Evolutionary conservation across 768 basidiomycete genomes (phyloP).

Genomic region (Hericium coralloides): DNA sequence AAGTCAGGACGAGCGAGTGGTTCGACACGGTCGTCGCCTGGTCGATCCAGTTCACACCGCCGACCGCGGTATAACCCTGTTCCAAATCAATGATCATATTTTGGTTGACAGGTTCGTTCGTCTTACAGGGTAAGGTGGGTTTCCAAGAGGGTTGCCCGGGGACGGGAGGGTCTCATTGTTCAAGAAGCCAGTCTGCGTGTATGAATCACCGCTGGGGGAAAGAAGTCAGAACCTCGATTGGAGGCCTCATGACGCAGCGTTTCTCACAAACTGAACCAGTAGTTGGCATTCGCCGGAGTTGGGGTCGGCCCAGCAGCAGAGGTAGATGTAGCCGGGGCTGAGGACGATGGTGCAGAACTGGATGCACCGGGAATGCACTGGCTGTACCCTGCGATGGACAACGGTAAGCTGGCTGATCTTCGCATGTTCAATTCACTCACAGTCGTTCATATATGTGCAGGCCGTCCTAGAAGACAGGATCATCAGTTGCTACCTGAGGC

Average conservation of each 20-base stretch:
- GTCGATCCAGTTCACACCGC: conserved; percentile 55
- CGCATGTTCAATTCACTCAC: conserved; percentile 13
- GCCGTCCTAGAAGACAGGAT: conserved; percentile 7
- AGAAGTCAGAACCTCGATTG: background rate
- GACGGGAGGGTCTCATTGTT: conserved; percentile 31
- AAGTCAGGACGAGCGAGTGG: conserved; percentile 44
- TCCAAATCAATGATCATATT: background rate
- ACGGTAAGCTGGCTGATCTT: background rate
- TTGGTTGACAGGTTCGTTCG: background rate
- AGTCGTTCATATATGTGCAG: conserved; percentile 22
- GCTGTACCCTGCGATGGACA: conserved; percentile 24
- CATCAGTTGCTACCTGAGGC: background rate
- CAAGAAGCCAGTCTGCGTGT: conserved; percentile 48
- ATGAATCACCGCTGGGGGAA: conserved; percentile 42
- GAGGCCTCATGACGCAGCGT: background rate
- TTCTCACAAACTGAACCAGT: conserved; percentile 52
- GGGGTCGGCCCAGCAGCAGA: conserved; percentile 13
- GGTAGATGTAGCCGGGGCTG: conserved; percentile 3
- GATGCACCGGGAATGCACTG: conserved; percentile 29
- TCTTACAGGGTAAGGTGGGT: conserved; percentile 40
- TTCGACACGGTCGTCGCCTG: conserved; percentile 43
- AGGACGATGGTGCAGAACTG: too few species aligned
- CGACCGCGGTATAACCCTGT: conserved; percentile 40
- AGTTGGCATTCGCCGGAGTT: conserved; percentile 25
- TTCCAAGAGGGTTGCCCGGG: conserved; percentile 41